Base-by-base conservation (phyloP, 306 rosid species). In the Fragaria vesca region DNA sequence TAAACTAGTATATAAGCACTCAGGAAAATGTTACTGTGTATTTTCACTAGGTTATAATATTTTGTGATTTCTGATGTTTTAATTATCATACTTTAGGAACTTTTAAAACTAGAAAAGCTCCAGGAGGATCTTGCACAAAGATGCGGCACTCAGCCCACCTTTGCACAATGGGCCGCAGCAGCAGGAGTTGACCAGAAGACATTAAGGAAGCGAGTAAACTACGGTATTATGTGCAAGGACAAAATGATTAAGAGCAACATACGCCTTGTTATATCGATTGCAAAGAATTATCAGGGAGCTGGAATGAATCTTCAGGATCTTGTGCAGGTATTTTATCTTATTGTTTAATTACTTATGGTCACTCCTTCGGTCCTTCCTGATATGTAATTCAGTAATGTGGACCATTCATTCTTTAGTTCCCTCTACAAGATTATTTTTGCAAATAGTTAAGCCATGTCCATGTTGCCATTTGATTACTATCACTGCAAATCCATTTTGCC, bases 271-370 rank as follows among this genome's bases (percentile, higher is more conserved):
- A 95, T 95, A 88, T 95, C 97, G 71, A 90, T 95, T 79, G 98
- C 97, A 28, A 95, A 91, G 86, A 92, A 88, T 79, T 95, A 89
- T 83, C 97, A 89, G 83, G 97, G 97, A 71, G 83, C 82, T 75
- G 98, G 98, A 79, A 91, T 95, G 97, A 92, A 90, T 83, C 93
- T 95, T 70, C 93, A 89, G 82, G 98, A 95, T 91, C 93, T 95
- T 76, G 98, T 95, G 76, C 98, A 91, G 97, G 98, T 95, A 89
- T 55, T 80, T 57, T 42, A 17, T 77, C 26, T 8, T 30, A 15
- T 36, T 43, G 48, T 20, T 40, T 12, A 36, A 62, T 28, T 66
- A 8, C 45, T 32, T 15, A 66, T 13, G 36, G 24, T 17, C 46
- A 36, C 46, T n/a, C 46, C 43, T 61, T 62, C 7, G 42, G 42